Conservation (phyloP, 495 filamentous ascomycete genomes). For the Aspergillus steynii region DNA sequence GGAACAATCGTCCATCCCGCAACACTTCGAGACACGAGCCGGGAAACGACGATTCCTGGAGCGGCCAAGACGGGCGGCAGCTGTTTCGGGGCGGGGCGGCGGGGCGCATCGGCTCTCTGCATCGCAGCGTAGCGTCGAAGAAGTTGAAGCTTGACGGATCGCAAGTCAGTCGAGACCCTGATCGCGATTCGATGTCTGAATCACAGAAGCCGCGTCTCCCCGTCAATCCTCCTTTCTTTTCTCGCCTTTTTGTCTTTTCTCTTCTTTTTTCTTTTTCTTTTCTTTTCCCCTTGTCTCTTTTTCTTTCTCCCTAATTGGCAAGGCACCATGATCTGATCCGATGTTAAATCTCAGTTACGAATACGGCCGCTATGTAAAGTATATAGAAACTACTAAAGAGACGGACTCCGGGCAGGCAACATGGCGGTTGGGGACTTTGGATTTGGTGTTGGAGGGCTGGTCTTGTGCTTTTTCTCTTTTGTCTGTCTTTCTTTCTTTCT, state of each 20-base stretch:
- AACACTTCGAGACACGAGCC: conserved; percentile 85
- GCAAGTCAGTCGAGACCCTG: neutral
- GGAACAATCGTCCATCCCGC: conserved; percentile 67
- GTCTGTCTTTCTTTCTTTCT: neutral
- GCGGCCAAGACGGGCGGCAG: conserved; percentile 37
- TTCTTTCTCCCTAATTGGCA: conserved; percentile 3
- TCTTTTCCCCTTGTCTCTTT: conserved; percentile 13
- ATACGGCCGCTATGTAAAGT: conserved; percentile 23
- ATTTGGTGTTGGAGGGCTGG: conserved; percentile 10
- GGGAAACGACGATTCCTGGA: conserved; percentile 86
- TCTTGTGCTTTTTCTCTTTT: neutral
- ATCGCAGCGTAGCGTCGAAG: conserved; percentile 38
- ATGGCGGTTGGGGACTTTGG: conserved; percentile 10
- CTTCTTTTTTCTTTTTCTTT: conserved; percentile 10
- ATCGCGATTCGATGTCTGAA: neutral
- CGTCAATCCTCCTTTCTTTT: neutral
- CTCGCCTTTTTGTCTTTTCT: conserved; percentile 5
- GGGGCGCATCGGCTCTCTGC: conserved; percentile 25
- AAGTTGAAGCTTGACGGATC: conserved; percentile 37
- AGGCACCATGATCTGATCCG: neutral
- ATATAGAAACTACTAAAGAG: conserved; percentile 13
- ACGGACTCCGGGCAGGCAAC: conserved; percentile 3
- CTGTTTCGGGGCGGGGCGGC: conserved; percentile 14
- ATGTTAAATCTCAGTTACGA: conserved; percentile 1
- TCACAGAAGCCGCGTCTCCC: neutral